Base-by-base conservation (phyloP, 2,329 filamentous ascomycete genomes). In the Neofusicoccum laricinum region DNA sequence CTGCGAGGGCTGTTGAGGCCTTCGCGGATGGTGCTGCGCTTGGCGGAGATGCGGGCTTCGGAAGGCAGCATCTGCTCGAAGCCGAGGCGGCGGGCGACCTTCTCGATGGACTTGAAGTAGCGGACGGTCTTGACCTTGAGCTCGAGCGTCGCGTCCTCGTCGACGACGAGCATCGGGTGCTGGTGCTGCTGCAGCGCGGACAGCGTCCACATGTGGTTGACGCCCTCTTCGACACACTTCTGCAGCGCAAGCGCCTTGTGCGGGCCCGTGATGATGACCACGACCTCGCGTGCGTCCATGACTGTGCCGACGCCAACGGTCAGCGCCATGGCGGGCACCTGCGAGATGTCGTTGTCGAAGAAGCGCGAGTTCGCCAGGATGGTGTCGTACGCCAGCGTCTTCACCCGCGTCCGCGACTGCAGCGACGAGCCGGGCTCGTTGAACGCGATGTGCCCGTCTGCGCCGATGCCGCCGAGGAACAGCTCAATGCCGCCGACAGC, bases 171-270 rank as follows among this genome's bases (percentile, higher is more conserved):
- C 82, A 95, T 87, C 61, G 91, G 88, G 71, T 93, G 89, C 3
- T 87, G 89, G 75, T 95, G 92, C 67, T 94, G 80, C 75, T 96
- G 92, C 46, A 96, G 82, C 63, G 87, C 88, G 8, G 91, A 94
- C 6, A 95, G 83, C 0, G 92, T 94, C 91, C 92, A 96, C 90
- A 94, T 94, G 79, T 95, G 92, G 76, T 93, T 94, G 66, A 96
- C 86, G 34, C 89, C 90, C 64, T 89, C 88, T 76, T 96, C 92
- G 67, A 96, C 86, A 69, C 90, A 93, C 71, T 87, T 89, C 75
- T 93, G 90, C 67, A 96, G 79, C 32, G 92, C 92, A 38, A 90
- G 80, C 0, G 91, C 87, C 78, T 96, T 96, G 81, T 92, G 90
- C 48, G 90, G 87, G 21, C 92, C 92, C 1, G 91, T 86, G 67